Base-by-base conservation (phyloP, 2,329 filamentous ascomycete genomes). In the Stagonosporopsis chrysanthemi region DNA sequence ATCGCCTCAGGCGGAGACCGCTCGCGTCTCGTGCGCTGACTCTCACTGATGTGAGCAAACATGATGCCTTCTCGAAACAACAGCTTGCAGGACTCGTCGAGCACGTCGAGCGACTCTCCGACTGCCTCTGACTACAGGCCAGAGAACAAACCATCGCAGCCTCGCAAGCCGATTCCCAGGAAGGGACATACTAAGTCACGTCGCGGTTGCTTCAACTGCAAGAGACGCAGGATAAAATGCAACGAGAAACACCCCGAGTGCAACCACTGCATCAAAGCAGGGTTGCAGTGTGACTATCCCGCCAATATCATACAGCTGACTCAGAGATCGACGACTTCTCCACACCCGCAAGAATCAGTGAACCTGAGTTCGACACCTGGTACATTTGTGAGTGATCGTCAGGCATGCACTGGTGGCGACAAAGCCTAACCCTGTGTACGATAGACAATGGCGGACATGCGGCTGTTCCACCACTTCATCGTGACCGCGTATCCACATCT, bases 381-480 rank as follows among this genome's bases (percentile, higher is more conserved):
- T 38, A 60, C 63, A 8, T 76, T 76, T 55, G 70, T 74, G 50
- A 71, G 73, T 72, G 45, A 40, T 47, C 44, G 31, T 40, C 17
- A 52, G 44, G 54, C 50, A 44, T 52, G 35, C 42, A 15, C 39
- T 43, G 50, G 22, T 39, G 42, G 26, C 11, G 41, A 39, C 39
- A 50, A 47, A 29, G 46, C 24, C 65, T 70, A 52, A 72, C 58
- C 11, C 24, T 39, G 23, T 19, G 19, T 19, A 19, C 19, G 3
- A 41, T 43, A 75, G 71, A 69, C 69, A 0, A 72, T 73, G 69
- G 82, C 85, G 46, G 87, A 89, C 65, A 88, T 90, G 86, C 83
- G 86, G 35, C 83, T 89, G 70, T 89, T 89, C 64, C 87, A 89
- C 69, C 86, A 89, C 70, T 89, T 89, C 63, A 75, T 89, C 15